phyloP scores from a whole-genome alignment of 2,329 filamentous ascomycete genomes.

The Trichoderma arundinaceum region DNA sequence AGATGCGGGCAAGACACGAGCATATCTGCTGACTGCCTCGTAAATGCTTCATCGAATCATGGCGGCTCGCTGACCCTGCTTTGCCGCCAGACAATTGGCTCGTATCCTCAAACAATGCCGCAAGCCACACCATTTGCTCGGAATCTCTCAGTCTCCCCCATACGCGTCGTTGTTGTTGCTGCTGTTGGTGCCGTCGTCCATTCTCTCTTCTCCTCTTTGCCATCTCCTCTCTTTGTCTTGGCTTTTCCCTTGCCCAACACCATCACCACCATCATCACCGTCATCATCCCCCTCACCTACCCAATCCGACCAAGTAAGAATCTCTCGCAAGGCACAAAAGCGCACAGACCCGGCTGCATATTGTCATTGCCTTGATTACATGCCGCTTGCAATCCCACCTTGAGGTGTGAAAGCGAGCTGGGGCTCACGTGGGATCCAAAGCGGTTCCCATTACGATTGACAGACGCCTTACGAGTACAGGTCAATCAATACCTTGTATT shows the following conservation, averaged over 20 bases:
- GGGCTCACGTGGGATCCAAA: too few species aligned
- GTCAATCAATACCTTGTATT: neutral
- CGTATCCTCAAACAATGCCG: slow-evolving; percentile 3
- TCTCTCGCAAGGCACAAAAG: too few species aligned
- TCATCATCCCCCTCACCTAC: too few species aligned
- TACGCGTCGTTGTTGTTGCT: neutral
- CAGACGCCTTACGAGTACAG: neutral
- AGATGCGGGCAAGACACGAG: too few species aligned
- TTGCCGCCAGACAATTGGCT: slow-evolving; percentile 15
- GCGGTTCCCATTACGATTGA: neutral
- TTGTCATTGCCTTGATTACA: too few species aligned
- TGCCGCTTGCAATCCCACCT: too few species aligned
- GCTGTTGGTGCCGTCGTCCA: neutral
- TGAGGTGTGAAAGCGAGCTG: too few species aligned
- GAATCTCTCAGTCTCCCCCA: neutral
- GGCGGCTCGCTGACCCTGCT: neutral
- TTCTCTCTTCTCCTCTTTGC: neutral
- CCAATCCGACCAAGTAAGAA: too few species aligned
- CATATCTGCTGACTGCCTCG: neutral
- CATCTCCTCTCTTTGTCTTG: neutral
- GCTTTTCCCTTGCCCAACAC: too few species aligned
- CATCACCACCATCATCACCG: too few species aligned
- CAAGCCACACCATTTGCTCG: slow-evolving; percentile 8
- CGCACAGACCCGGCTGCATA: too few species aligned
- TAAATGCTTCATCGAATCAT: slow-evolving; percentile 6